Evolutionary conservation across 192 early-diverging fungal species (phyloP), one percentile per base, ranked within the genome.

Genomic region (Dissophora globulifera): DNA sequence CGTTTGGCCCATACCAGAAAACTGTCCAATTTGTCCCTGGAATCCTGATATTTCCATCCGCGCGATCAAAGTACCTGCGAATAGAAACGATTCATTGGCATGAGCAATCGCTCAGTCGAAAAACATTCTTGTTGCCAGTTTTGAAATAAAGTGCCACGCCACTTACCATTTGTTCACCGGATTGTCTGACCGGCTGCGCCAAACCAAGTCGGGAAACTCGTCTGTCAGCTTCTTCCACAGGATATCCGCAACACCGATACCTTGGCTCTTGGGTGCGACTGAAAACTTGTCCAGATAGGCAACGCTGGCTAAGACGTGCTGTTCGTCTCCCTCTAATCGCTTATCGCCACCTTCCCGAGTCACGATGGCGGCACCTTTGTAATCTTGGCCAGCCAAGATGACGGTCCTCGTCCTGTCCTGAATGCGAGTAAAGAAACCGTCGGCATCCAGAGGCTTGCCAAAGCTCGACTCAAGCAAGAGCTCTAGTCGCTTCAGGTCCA

Each of bases 201-300:
- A 98, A 40, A 90, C 82, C 32, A 92, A 50, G 52, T 91, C 86
- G 0, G 88, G 86, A 75, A 92, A 96, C 26, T 79, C 82, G 38
- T 85, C 83, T 27, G 83, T 79, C 58, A 97, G 74, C 62, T 87
- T 84, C 41, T 89, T 87, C 96, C 96, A 98, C 47, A 98, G 69
- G n/a, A 96, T 95, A 71, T 98, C 96, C 0, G 95, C 94, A 46
- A 95, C 87, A 0, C 96, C 96, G 22, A 93, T 93, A 11, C 96
- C 96, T 80, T 98, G 96, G 50, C 83, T 87, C 20, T 83, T 84
- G 1, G 95, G 96, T 2, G 87, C 83, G 16, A 96, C 93, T 0
- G 93, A 92, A 81, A 97, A 96, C 64, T 98, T 98, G 84, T 98
- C 96, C 22, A 98, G 76, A 59, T 98, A 98, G 22, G 79, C 57